Evolutionary conservation across 257 asterid genomes (phyloP).

Genomic region (Coffea eugenioides): DNA sequence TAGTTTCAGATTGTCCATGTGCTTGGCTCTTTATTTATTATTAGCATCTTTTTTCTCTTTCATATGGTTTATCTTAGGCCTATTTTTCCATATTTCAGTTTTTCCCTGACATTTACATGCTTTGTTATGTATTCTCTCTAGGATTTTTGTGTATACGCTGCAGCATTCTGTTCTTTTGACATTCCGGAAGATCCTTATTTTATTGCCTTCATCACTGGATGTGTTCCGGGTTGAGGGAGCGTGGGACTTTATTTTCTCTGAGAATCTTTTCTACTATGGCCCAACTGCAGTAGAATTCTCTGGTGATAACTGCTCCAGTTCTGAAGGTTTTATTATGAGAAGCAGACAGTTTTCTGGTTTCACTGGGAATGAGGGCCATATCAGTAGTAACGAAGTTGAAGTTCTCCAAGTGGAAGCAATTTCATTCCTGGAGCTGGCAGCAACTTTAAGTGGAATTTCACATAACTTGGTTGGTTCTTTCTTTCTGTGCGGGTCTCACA

Average conservation of each 20-base stretch:
- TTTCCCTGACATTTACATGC: conserved; percentile 12
- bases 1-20: neutral
- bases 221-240: conserved; percentile 92
- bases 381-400: conserved; percentile 41
- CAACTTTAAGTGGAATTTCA: conserved; percentile 73
- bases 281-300: conserved; percentile 55
- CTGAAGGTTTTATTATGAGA: conserved; percentile 30
- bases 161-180: conserved; percentile 69
- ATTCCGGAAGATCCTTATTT: conserved; percentile 66
- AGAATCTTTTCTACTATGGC: conserved; percentile 83
- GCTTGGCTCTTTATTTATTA: neutral
- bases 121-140: conserved; percentile 34
- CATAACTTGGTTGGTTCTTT: conserved; percentile 84
- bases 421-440: conserved; percentile 76
- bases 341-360: conserved; percentile 37
- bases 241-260: conserved; percentile 98
- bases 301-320: conserved; percentile 30
- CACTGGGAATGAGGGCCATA: conserved; percentile 28
- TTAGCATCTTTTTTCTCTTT: neutral
- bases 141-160: conserved; percentile 74
- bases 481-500: conserved; percentile 14
- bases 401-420: conserved; percentile 70
- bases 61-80: neutral
- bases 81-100: conserved; percentile 10
- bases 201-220: conserved; percentile 64